These are phyloP conservation scores for Oryza glumipatula DNA, from an alignment of 176 grass and related monocot species.

Conservation along the genomic window DNA sequence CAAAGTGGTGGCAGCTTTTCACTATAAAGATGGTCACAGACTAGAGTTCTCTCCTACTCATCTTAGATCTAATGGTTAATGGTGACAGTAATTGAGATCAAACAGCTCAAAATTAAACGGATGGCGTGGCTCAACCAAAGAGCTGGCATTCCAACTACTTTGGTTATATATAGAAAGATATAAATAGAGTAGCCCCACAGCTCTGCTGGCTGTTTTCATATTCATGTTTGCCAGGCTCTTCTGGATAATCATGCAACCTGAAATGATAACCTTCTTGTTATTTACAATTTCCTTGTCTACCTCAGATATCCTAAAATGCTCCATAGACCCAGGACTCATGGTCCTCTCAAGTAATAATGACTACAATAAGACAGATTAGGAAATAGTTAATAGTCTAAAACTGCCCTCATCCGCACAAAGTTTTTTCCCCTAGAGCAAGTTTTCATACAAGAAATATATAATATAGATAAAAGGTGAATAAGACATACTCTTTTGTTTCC, in stretches of 20 bases:
- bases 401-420: slow-evolving; percentile 17
- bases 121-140: neutral
- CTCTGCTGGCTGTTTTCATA: neutral
- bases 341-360: slow-evolving; percentile 8
- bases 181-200: neutral
- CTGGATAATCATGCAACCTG: slow-evolving; percentile 20
- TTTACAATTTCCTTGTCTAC: neutral
- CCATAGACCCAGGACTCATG: slow-evolving; percentile 6
- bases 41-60: neutral
- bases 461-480: slow-evolving; percentile 2
- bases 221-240: neutral
- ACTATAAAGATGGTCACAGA: neutral
- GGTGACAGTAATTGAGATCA: neutral
- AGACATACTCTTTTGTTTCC: slow-evolving; percentile 90
- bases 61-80: neutral
- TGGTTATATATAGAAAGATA: neutral
- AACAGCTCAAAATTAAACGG: neutral
- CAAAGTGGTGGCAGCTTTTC: neutral
- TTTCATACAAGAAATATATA: slow-evolving; percentile 7
- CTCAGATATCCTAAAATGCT: neutral
- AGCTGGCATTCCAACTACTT: neutral
- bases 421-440: neutral
- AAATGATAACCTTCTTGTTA: slow-evolving; percentile 9
- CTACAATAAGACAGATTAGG: slow-evolving; percentile 13
- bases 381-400: slow-evolving; percentile 17